Evolutionary conservation across 1,139 yeast genomes (phyloP), one percentile per base, ranked within the genome.

Genomic region (Blastobotrys buckinghamii): DNA sequence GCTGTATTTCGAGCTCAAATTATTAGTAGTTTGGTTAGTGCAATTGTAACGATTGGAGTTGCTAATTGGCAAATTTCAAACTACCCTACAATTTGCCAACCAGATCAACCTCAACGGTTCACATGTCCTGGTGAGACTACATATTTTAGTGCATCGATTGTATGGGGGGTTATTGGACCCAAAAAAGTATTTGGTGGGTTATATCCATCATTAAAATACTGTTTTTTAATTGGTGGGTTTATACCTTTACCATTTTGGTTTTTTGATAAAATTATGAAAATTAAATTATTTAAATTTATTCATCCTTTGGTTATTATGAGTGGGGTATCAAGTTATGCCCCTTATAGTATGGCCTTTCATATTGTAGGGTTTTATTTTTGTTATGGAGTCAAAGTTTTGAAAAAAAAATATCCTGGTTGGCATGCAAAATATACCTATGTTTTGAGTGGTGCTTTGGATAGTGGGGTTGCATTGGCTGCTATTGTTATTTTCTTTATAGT

Each of bases 161-260:
- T 78, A 20, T 79, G 81, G 78, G 86, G 86, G 53, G 78, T 77
- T 44, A 78, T 83, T 57, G 88, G 87, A 22, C 89, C 89, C 22
- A 70, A 75, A 59, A 72, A 77, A 47, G 76, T 79, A 24, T 79
- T 81, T 58, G 61, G 63, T 39, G 60, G 63, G 39, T 63, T 76
- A 26, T 77, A 77, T 55, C 79, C 80, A 12, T 59, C 67, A 17
- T 65, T 77, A 56, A 67, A 68, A 53, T 77, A 65, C 66, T 73
- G 67, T 44, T 77, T 74, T 58, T 59, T 73, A 51, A 55, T 72
- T 17, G 84, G 60, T 5, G 35, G 32, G 15, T 32, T 50, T 15
- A 34, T 44, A 9, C 44, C 42, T 16, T 7, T 48, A 20, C 39
- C 32, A 22, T 41, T 41, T 12, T 41, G 24, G n/a, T 24, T 20